A percentile compares a stretch with the other conserved stretches of the same genome.
Conservation (phyloP, 495 filamentous ascomycete species). For the Hypoxylon lienhwacheense region DNA sequence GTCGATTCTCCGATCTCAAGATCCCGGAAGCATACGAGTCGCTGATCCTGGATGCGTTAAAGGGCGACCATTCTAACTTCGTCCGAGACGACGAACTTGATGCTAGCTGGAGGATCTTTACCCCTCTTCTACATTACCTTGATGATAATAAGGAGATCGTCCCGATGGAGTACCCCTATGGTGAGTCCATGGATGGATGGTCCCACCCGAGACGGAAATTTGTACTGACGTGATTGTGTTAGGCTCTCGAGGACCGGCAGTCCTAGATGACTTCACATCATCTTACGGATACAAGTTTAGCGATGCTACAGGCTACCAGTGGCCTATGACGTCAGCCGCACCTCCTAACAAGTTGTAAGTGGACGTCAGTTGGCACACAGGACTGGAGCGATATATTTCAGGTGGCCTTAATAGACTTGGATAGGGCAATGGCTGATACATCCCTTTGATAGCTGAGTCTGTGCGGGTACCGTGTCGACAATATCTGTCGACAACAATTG, state of each 20-base stretch:
- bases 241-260: constrained; percentile 96
- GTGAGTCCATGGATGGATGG: constrained; percentile 57
- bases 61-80: constrained; percentile 99
- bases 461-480: constrained; percentile 21
- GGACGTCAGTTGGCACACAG: constrained; percentile 25
- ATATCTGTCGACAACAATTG: too few relatives aligned
- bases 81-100: constrained; percentile 98
- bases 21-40: constrained; percentile 99
- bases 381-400: constrained; percentile 33
- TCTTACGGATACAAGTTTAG: constrained; percentile 99
- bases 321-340: constrained; percentile 68
- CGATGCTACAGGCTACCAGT: constrained; percentile 94
- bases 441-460: constrained; percentile 26
- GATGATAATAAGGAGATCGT: constrained; percentile 99
- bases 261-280: constrained; percentile 96
- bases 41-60: constrained; percentile 93
- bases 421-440: constrained; percentile 23
- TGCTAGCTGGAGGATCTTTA: constrained; percentile 98
- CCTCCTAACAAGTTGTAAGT: constrained; percentile 73
- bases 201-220: neutral
- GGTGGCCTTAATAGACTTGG: constrained; percentile 28
- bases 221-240: constrained; percentile 14
- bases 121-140: constrained; percentile 93
- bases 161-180: constrained; percentile 99
- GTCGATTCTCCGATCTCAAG: constrained; percentile 98